Evolutionary conservation across 2,329 filamentous ascomycete genomes (phyloP), one percentile per base, ranked within the genome.

Genomic region (Clarireedia homoeocarpa): DNA sequence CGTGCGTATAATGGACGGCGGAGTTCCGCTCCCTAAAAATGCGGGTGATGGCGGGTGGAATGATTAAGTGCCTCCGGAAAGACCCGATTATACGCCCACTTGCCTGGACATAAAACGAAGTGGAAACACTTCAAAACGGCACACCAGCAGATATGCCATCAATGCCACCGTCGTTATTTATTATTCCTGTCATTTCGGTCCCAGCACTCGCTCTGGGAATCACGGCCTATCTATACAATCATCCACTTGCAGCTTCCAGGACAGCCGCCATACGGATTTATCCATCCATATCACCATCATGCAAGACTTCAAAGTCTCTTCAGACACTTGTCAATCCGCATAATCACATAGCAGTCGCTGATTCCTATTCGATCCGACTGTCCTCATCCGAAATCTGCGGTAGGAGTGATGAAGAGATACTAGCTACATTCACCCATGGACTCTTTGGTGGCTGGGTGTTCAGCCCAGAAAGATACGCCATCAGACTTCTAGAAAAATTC

Each of bases 391-490:
- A 44, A 12, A 17, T 51, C 42, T n/a, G n/a, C 15, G 7, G 40
- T 20, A 51, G 49, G 10, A 51, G 24, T 15, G 49, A 51, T 23
- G 49, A 34, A n/a, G 49, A 51, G 15, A 51, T 62, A 4, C 36
- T 64, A 10, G 56, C 61, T 4, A 45, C 50, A 17, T 65, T 61
- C 27, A 48, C 55, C 20, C 56, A 48, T 23, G 61, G 61, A 0
- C 63, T 61, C 20, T 65, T 60, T 24, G 24, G 53, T 26, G 63
- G 61, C 26, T 62, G 58, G 56, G 44, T 53, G 2, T 63, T 63
- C 30, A 49, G 39, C 14, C 56, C 52, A 1, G 63, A 65, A 48
- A 38, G 48, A 6, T n/a, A 24, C 2, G 24, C 58, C 3, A 14
- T 64, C 14, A n/a, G 15, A 2, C 20, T 26, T 6, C 20, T 61